Evolutionary conservation across 371 early-diverging fungal genomes (phyloP).

Genomic region (Mucor circinelloides): DNA sequence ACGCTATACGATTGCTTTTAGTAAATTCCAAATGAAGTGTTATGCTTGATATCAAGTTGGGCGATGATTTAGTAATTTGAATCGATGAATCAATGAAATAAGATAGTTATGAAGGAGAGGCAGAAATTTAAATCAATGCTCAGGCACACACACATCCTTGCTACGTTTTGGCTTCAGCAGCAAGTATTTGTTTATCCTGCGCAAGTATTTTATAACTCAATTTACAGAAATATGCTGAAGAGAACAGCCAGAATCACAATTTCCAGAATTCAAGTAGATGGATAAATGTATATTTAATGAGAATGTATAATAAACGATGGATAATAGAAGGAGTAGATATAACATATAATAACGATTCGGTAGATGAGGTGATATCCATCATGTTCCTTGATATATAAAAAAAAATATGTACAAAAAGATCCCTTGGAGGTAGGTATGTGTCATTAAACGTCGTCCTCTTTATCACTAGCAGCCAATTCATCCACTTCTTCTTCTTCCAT

Average conservation of each 20-base stretch:
- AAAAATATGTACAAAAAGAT: neutral
- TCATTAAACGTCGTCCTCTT: neutral
- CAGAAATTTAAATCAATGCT: neutral
- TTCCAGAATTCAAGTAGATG: neutral
- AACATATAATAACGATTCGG: neutral
- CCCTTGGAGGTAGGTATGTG: neutral
- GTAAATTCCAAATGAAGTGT: neutral
- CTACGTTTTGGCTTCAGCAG: neutral
- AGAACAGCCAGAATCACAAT: too few species aligned
- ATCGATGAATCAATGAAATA: neutral
- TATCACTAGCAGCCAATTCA: constrained; percentile 1
- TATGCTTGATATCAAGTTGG: neutral
- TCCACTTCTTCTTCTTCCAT: constrained; percentile 2
- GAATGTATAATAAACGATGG: neutral
- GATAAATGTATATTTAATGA: neutral
- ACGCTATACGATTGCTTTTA: neutral
- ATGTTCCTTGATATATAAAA: neutral
- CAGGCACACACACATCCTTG: neutral
- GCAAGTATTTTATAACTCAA: neutral
- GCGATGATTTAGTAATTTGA: neutral
- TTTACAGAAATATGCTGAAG: neutral
- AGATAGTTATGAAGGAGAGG: neutral
- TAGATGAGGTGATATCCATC: neutral
- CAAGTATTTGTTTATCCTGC: neutral
- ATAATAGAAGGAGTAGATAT: neutral